Evolutionary conservation across 441 rosid species (phyloP).

Genomic region (Pelargonium myrrhifolium): DNA sequence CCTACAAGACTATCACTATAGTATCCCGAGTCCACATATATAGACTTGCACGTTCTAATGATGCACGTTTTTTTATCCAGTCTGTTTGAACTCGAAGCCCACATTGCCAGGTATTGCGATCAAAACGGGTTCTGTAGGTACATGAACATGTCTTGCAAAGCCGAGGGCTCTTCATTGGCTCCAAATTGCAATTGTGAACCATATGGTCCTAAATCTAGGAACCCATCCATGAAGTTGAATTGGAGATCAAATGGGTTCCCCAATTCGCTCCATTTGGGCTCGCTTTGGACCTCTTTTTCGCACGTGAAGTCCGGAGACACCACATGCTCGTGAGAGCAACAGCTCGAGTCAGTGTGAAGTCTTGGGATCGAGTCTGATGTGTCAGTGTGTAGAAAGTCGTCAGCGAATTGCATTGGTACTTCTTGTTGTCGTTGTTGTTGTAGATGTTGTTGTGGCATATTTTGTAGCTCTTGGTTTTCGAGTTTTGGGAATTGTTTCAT

Average conservation of each 20-base stretch:
- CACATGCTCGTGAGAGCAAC: slow-evolving; percentile 70
- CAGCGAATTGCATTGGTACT: slow-evolving; percentile 9
- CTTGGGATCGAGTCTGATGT: slow-evolving; percentile 55
- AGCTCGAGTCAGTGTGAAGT: slow-evolving; percentile 50
- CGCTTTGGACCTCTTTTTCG: slow-evolving; percentile 67
- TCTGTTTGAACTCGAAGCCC: no score
- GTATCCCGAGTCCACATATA: no score
- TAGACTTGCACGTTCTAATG: no score
- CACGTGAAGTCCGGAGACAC: slow-evolving; percentile 48
- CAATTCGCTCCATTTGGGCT: slow-evolving; percentile 40
- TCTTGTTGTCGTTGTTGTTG: not conserved
- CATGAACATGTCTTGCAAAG: slow-evolving; percentile 50
- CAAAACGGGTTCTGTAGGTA: slow-evolving; percentile 30
- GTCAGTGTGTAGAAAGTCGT: slow-evolving; percentile 32
- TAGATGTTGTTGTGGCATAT: slow-evolving; percentile 14
- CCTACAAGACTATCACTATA: no score
- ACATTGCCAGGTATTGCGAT: not conserved
- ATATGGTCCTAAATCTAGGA: slow-evolving; percentile 36
- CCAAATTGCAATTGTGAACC: slow-evolving; percentile 42
- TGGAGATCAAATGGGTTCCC: slow-evolving; percentile 35
- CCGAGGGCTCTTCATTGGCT: slow-evolving; percentile 46
- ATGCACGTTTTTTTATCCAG: no score
- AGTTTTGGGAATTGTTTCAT: slow-evolving; percentile 20
- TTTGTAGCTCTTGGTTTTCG: slow-evolving; percentile 35
- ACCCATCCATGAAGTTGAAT: slow-evolving; percentile 35